These are phyloP conservation scores for Agaricales sp. DNA, from an alignment of 1,284 basidiomycete species.

Conservation along the genomic window DNA sequence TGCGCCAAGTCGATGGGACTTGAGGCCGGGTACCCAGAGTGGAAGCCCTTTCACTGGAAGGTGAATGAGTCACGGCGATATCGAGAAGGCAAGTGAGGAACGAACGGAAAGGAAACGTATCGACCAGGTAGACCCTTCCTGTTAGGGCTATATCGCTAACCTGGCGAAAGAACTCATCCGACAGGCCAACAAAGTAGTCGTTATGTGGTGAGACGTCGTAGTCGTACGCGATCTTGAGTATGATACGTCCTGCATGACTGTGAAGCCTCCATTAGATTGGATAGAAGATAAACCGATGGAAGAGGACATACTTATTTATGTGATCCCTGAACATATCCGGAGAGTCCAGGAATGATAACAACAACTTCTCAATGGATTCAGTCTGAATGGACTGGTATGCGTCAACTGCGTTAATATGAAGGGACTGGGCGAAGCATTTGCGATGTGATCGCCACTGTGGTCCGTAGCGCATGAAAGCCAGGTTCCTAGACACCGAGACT, in stretches of 20 bases:
- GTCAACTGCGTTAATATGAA: constrained; percentile 6
- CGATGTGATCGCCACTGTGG: constrained; percentile 5
- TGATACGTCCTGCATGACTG: background rate
- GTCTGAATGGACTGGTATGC: constrained; percentile 8
- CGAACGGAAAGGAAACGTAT: background rate
- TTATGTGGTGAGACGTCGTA: background rate
- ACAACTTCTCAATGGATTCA: constrained; percentile 5
- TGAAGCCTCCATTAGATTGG: background rate
- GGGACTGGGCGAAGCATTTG: constrained; percentile 5
- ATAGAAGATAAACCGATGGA: too few species aligned
- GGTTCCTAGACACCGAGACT: background rate
- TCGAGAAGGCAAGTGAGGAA: background rate
- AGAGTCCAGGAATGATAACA: constrained; percentile 3
- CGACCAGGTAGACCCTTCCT: background rate
- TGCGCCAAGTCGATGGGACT: background rate
- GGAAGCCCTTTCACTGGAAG: constrained; percentile 1
- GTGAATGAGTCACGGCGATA: background rate
- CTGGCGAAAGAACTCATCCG: background rate
- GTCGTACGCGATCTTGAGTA: background rate
- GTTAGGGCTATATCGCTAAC: background rate
- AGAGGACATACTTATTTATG: constrained; percentile 4
- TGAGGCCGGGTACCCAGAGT: background rate
- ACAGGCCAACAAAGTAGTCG: background rate
- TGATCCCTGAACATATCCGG: constrained; percentile 6
- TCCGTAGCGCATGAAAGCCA: background rate